Percentiles rank a stretch among this genome's conserved stretches.
These are phyloP conservation scores for Microsporum ferrugineum DNA, from an alignment of 2,329 filamentous ascomycete genomes.

Conservation along the genomic window DNA sequence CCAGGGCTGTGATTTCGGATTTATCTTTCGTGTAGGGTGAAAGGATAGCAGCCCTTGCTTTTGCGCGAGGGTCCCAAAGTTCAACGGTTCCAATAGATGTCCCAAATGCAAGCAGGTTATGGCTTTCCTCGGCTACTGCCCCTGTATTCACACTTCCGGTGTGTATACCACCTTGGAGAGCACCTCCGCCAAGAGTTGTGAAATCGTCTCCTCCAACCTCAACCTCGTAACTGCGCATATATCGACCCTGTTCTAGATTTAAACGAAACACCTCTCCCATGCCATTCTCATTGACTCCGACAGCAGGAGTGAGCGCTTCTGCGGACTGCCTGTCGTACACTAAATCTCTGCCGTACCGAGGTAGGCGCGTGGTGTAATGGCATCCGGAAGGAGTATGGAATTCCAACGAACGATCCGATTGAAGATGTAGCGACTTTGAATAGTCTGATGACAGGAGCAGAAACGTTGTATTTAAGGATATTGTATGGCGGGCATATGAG, in stretches of 20 bases:
- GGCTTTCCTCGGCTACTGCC: conserved; percentile 74
- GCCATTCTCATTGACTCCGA: conserved; percentile 75
- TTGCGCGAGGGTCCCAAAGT: conserved; percentile 85
- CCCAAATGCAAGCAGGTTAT: conserved; percentile 85
- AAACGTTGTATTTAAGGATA: conserved; percentile 83
- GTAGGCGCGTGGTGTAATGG: conserved; percentile 80
- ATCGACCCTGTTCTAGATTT: conserved; percentile 82
- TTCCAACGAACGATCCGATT: conserved; percentile 81
- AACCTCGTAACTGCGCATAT: conserved; percentile 87
- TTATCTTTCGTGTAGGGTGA: conserved; percentile 40
- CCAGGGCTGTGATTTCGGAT: conserved; percentile 68
- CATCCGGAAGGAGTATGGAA: conserved; percentile 83
- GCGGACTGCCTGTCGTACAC: conserved; percentile 71
- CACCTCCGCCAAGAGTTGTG: conserved; percentile 52
- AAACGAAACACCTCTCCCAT: conserved; percentile 85
- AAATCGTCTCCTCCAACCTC: conserved; percentile 79
- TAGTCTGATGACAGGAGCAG: conserved; percentile 81
- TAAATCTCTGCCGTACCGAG: conserved; percentile 82
- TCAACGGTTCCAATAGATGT: conserved; percentile 93
- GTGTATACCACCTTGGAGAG: conserved; percentile 75
- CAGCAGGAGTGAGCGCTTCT: conserved; percentile 76
- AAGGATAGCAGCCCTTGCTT: conserved; percentile 67
- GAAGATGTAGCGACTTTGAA: conserved; percentile 85
- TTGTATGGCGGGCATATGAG: conserved; percentile 87
- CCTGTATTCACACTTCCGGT: conserved; percentile 79